Conservation (phyloP, 805 yeast genomes). For the Kregervanrija fluxuum region DNA sequence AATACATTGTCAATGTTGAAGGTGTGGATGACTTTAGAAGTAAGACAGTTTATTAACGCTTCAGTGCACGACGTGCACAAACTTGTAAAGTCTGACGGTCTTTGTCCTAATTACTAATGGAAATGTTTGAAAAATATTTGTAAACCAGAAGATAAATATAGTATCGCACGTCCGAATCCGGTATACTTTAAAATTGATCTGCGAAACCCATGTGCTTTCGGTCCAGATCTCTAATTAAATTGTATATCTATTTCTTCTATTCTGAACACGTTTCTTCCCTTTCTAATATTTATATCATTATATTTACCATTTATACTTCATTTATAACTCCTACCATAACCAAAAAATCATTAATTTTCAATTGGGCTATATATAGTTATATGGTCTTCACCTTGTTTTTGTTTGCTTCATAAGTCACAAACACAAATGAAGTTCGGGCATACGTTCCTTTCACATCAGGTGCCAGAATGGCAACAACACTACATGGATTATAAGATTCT, state of each 20-base stretch:
- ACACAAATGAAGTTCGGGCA: conserved; percentile 70
- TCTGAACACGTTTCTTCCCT: no score
- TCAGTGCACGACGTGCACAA: conserved; percentile 68
- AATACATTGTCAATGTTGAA: conserved; percentile 75
- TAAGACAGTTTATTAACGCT: conserved; percentile 76
- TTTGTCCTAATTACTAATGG: conserved; percentile 53
- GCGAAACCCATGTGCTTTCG: no score
- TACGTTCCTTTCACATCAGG: conserved; percentile 73
- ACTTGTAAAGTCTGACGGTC: conserved; percentile 55
- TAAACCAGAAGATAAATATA: no score
- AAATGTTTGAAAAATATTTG: no score
- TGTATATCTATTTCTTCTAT: no score
- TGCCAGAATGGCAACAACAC: conserved; percentile 84
- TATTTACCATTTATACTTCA: not conserved
- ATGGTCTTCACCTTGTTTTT: no score
- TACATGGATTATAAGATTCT: conserved; percentile 83
- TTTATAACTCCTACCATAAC: not conserved
- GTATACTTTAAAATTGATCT: no score
- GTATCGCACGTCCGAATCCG: not conserved
- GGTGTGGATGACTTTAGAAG: conserved; percentile 87
- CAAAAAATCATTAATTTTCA: not conserved
- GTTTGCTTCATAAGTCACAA: no score
- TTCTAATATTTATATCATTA: no score
- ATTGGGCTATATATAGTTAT: not conserved
- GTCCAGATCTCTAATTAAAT: no score